Evolutionary conservation across 805 yeast genomes (phyloP).

Genomic region (Naumovozyma baii): DNA sequence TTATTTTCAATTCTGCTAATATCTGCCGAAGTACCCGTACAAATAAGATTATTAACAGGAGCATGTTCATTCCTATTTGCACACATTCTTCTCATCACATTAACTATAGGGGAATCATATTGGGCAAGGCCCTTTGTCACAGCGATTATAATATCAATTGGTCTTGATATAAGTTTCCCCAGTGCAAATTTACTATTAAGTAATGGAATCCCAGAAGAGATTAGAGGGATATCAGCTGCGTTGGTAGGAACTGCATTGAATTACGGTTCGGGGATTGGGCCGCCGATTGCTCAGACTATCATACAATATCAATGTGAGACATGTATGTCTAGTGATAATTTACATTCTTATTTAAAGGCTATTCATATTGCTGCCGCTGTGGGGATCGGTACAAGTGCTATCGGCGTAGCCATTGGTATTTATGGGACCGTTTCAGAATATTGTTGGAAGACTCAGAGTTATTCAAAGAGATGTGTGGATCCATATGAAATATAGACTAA

Average conservation of each 20-base stretch:
- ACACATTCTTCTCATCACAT: slow-evolving; percentile 37
- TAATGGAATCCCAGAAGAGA: slow-evolving; percentile 42
- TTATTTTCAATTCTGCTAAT: slow-evolving; percentile 11
- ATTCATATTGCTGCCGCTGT: slow-evolving; percentile 7
- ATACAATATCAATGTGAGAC: slow-evolving; percentile 5
- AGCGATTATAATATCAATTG: slow-evolving; percentile 44
- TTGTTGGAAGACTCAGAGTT: neutral
- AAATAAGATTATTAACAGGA: slow-evolving; percentile 4
- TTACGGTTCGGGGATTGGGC: slow-evolving; percentile 52
- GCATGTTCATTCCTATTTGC: slow-evolving; percentile 1
- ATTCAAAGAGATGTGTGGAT: neutral
- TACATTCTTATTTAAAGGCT: slow-evolving; percentile 1
- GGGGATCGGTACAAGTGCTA: slow-evolving; percentile 4
- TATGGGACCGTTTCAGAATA: slow-evolving; percentile 5
- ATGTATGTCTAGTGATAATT: neutral
- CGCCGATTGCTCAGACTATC: slow-evolving; percentile 49
- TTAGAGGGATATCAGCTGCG: slow-evolving; percentile 63
- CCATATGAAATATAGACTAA: neutral
- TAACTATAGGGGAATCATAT: slow-evolving; percentile 45
- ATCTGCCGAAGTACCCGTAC: slow-evolving; percentile 3
- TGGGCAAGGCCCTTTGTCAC: slow-evolving; percentile 48
- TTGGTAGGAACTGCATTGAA: slow-evolving; percentile 52
- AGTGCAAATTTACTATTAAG: slow-evolving; percentile 51
- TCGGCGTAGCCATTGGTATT: slow-evolving; percentile 2
- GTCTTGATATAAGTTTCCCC: slow-evolving; percentile 64